These are phyloP conservation scores for Massariosphaeria phaeospora DNA, from an alignment of 495 filamentous ascomycete genomes.

Conservation along the genomic window DNA sequence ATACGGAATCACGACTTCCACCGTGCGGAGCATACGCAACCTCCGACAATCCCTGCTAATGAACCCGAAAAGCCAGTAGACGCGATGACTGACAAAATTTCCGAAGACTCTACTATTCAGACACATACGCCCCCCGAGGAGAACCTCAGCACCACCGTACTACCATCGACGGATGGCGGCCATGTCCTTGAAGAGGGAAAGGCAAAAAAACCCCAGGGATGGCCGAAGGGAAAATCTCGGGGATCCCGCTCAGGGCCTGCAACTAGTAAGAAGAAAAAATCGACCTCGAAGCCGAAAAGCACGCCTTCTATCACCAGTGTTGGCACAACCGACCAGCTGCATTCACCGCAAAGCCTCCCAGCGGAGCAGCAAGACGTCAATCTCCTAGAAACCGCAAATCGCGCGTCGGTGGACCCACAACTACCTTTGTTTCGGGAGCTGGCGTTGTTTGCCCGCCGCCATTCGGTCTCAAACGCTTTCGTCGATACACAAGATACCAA, in stretches of 20 bases:
- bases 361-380: conserved; percentile 9
- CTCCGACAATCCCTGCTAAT: too few relatives aligned
- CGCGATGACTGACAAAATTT: too few relatives aligned
- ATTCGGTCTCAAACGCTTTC: conserved; percentile 19
- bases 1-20: background rate
- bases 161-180: conserved; percentile 2
- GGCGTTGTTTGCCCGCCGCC: conserved; percentile 10
- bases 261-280: conserved; percentile 28
- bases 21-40: background rate
- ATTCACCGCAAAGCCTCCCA: conserved; percentile 33
- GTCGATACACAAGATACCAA: background rate
- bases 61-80: too few relatives aligned
- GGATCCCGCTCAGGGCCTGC: conserved; percentile 29
- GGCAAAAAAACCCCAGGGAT: conserved; percentile 36
- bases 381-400: background rate
- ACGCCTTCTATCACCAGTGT: background rate
- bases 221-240: conserved; percentile 43
- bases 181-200: conserved; percentile 22
- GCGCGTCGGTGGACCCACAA: background rate
- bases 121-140: conserved; percentile 37
- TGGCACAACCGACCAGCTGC: conserved; percentile 20
- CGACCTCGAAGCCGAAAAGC: conserved; percentile 22
- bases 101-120: conserved; percentile 14
- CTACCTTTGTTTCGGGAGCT: background rate
- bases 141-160: background rate